Evolutionary conservation across 169 alveolate species (phyloP), one percentile per base, ranked within the genome.

Genomic region (Toxoplasma gondii): DNA sequence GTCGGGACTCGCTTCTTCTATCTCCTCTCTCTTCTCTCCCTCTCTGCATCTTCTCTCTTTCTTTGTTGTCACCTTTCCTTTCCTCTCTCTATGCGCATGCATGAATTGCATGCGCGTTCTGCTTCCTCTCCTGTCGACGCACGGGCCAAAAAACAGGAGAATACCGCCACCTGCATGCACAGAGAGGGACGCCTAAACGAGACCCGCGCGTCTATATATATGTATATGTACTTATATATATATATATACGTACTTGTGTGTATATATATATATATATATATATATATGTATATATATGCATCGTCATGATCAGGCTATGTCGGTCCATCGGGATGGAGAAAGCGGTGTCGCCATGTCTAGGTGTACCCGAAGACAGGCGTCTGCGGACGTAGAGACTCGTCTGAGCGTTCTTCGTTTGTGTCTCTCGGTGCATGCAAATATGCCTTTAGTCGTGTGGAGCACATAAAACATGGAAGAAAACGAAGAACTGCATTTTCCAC

Each of bases 221-320:
- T 82, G 39, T 24, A 82, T 49, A 41, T 39, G 29, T 82, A 82
- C 41, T 41, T 39, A 82, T 82, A 82, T 82, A 82, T 82, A 82
- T 82, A 44, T 39, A 82, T 82, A 41, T 82, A 41, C 1, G n/a
- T 12, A 69, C 5, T 17, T 12, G 38, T 19, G 4, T n/a, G 29
- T 41, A 82, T 82, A 41, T 41, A 43, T 38, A 82, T 38, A 22
- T 39, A 39, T 43, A 24, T 31, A 7, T 34, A 7, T 41, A 49
- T 80, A 49, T 80, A 80, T 24, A 31, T 4, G 88, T 27, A 80
- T 38, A 22, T 9, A 34, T 80, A 49, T 17, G 24, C 10, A 49
- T 34, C 44, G 2, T 80, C 43, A 64, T 64, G n/a, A 64, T 22
- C 78, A 64, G 27, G 78, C n/a, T 64, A n/a, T n/a, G n/a, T n/a